Percentiles rank a stretch among this genome's conserved stretches.
Evolutionary conservation across 75 land plant species (phyloP).

Genomic region (Chamaecyparis obtusa): DNA sequence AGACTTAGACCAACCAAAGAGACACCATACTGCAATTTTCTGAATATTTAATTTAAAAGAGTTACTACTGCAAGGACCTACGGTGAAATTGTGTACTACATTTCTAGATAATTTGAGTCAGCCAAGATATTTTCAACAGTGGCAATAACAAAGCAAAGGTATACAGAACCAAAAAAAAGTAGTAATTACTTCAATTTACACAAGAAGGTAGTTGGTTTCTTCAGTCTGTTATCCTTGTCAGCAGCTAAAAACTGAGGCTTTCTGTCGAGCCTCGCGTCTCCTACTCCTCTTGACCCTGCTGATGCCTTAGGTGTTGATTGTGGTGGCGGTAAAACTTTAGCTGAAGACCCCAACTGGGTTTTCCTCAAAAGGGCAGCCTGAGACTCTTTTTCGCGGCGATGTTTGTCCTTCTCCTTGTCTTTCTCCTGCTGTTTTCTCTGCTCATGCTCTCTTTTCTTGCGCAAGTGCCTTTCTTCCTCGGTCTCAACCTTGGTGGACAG

Average conservation of each 20-base stretch:
- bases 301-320: neutral
- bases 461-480: conserved; percentile 47
- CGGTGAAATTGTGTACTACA: neutral
- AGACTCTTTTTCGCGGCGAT: conserved; percentile 34
- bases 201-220: conserved; percentile 88
- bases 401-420: conserved; percentile 21
- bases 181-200: conserved; percentile 89
- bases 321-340: neutral
- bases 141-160: neutral
- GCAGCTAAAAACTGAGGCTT: conserved; percentile 40
- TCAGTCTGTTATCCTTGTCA: conserved; percentile 83
- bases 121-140: neutral
- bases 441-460: conserved; percentile 74
- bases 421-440: conserved; percentile 66
- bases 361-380: conserved; percentile 35
- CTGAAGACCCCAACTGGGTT: conserved; percentile 22
- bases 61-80: neutral
- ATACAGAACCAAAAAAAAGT: neutral
- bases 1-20: neutral
- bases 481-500: conserved; percentile 44
- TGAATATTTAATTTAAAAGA: neutral
- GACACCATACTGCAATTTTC: neutral
- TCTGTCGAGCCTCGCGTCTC: conserved; percentile 35
- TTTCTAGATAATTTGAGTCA: neutral
- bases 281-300: neutral